Conservation (phyloP, 2,329 filamentous ascomycete species). For the Pezicula radicicola region DNA sequence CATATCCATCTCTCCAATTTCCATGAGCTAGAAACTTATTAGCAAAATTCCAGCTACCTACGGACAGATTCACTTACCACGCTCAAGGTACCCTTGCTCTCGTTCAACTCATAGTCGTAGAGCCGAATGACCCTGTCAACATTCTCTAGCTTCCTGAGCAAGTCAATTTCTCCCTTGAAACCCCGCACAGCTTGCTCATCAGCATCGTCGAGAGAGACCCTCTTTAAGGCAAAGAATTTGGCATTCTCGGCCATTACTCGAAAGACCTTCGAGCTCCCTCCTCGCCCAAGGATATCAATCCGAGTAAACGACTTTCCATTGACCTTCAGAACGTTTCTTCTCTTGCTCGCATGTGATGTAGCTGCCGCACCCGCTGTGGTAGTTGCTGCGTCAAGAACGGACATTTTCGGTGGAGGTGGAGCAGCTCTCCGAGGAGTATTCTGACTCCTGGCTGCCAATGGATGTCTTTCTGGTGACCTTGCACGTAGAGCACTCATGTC, state of each 20-base stretch:
- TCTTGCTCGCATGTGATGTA: constrained; percentile 64
- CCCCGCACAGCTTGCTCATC: constrained; percentile 81
- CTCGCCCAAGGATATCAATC: constrained; percentile 85
- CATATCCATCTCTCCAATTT: constrained; percentile 92
- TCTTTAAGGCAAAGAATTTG: constrained; percentile 90
- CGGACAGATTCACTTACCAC: constrained; percentile 55
- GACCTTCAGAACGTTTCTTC: constrained; percentile 78
- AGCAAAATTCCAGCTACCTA: background rate
- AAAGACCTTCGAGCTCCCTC: constrained; percentile 92
- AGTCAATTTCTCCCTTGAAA: constrained; percentile 93
- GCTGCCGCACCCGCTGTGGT: constrained; percentile 77
- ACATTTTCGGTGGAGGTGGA: constrained; percentile 91
- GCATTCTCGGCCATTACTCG: constrained; percentile 96
- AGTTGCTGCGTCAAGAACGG: constrained; percentile 87
- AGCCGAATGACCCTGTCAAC: constrained; percentile 89
- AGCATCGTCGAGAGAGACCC: constrained; percentile 85
- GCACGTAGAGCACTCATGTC: constrained; percentile 36
- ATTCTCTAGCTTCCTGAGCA: constrained; percentile 76
- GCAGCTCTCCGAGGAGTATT: constrained; percentile 78
- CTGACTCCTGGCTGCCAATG: constrained; percentile 49
- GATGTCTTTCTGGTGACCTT: constrained; percentile 53
- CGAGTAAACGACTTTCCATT: constrained; percentile 91
- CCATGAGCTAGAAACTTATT: constrained; percentile 69
- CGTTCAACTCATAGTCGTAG: constrained; percentile 90
- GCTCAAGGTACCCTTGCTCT: constrained; percentile 83